Percentiles rank a stretch among this genome's conserved stretches.
phyloP scores from a whole-genome alignment of 257 asterid genomes.

The Ballota nigra region DNA sequence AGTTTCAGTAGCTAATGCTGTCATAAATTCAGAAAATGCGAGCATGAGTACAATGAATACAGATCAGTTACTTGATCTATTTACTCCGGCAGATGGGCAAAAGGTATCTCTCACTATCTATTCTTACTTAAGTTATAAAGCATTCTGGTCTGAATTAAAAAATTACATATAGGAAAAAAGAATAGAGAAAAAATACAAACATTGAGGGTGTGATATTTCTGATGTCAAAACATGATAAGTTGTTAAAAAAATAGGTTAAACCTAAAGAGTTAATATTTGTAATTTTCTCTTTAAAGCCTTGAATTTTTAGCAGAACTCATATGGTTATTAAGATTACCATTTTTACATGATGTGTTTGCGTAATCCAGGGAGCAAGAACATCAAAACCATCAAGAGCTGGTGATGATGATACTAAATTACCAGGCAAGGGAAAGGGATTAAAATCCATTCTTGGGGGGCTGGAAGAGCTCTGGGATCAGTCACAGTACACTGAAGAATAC shows the following conservation, averaged over 20 bases:
- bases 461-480: conserved; percentile 99
- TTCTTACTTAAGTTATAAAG: background rate
- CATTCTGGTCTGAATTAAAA: background rate
- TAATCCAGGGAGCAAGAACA: conserved; percentile 56
- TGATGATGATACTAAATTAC: conserved; percentile 51
- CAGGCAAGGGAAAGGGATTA: conserved; percentile 72
- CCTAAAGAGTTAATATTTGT: background rate
- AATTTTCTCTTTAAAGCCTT: background rate
- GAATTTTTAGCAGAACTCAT: background rate
- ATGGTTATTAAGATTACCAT: background rate
- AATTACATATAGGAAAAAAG: background rate
- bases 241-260: background rate
- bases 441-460: conserved; percentile 90
- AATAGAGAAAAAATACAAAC: background rate
- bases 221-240: no score
- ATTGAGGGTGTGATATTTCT: no score
- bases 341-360: background rate
- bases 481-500: conserved; percentile 97
- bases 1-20: conserved; percentile 90
- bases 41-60: conserved; percentile 98
- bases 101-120: conserved; percentile 46
- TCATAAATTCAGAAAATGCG: conserved; percentile 89
- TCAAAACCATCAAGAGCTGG: conserved; percentile 38
- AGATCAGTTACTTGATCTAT: conserved; percentile 92
- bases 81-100: conserved; percentile 78